Evolutionary conservation across 1,284 basidiomycete species (phyloP).

Genomic region (Nidula niveotomentosa): DNA sequence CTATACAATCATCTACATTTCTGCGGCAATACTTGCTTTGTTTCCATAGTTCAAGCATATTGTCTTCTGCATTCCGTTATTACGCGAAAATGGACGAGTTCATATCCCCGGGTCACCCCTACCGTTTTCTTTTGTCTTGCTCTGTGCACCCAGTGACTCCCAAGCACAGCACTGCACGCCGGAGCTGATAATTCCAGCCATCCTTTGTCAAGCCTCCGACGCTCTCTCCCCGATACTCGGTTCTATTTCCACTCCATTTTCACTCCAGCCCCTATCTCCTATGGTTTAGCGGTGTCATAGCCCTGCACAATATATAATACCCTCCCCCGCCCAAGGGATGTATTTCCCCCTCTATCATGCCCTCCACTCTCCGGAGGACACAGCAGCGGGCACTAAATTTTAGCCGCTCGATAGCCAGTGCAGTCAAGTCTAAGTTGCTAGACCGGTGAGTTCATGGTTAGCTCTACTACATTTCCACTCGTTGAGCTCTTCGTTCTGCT

Average conservation of each 20-base stretch:
- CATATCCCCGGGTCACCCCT: background rate
- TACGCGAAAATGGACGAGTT: background rate
- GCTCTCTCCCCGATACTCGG: conserved; percentile 3
- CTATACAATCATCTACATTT: too few relatives aligned
- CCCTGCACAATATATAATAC: background rate
- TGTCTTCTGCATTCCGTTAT: too few relatives aligned
- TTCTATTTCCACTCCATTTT: conserved; percentile 4
- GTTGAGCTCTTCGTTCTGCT: background rate
- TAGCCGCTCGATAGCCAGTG: conserved; percentile 30
- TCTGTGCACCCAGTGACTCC: background rate
- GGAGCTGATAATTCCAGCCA: conserved; percentile 5
- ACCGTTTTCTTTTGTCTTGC: background rate
- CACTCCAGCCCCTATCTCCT: conserved; percentile 3
- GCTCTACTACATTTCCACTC: too few relatives aligned
- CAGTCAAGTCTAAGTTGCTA: conserved; percentile 26
- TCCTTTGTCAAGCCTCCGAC: conserved; percentile 1
- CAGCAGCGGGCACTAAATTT: conserved; percentile 25
- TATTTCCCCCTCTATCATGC: conserved; percentile 20
- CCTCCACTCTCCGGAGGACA: conserved; percentile 24
- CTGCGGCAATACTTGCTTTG: too few relatives aligned
- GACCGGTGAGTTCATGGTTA: conserved; percentile 17
- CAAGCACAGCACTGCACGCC: conserved; percentile 10
- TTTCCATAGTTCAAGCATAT: too few relatives aligned
- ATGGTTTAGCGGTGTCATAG: background rate
- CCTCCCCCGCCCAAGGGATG: background rate